Percentiles rank a stretch among this genome's conserved stretches.
These are phyloP conservation scores for Metarhizium humberi DNA, from an alignment of 2,329 filamentous ascomycete species.

Conservation along the genomic window DNA sequence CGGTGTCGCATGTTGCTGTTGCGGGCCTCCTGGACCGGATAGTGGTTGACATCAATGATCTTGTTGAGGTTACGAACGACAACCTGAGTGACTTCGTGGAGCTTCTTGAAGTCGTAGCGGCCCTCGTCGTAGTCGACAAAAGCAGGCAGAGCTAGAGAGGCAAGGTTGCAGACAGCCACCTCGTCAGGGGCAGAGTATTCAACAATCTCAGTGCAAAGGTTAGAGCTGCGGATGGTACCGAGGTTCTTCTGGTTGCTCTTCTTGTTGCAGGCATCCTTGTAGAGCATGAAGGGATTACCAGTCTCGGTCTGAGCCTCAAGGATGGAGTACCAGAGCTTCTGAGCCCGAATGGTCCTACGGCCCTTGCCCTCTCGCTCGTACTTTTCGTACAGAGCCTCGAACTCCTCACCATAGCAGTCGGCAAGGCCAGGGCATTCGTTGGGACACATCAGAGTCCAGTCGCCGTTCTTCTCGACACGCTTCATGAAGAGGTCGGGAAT, in stretches of 20 bases:
- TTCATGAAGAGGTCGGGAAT: conserved; percentile 99
- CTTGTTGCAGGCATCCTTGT: conserved; percentile 96
- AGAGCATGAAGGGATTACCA: conserved; percentile 98
- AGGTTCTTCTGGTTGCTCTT: conserved; percentile 99
- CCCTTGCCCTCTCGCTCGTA: conserved; percentile 86
- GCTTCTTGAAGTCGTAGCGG: conserved; percentile 89
- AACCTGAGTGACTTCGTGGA: conserved; percentile 88
- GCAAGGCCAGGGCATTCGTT: conserved; percentile 92
- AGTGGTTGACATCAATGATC: conserved; percentile 97
- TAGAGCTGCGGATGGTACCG: conserved; percentile 95
- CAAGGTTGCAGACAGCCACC: conserved; percentile 97
- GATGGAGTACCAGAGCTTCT: conserved; percentile 99
- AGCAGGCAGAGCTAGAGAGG: conserved; percentile 83
- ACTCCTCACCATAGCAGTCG: conserved; percentile 96
- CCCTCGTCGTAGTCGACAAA: conserved; percentile 82
- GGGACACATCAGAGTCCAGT: conserved; percentile 98
- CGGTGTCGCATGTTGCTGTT: conserved; percentile 97
- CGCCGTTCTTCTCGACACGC: conserved; percentile 90
- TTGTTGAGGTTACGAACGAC: conserved; percentile 94
- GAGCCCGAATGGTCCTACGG: conserved; percentile 85
- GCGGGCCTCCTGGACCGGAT: conserved; percentile 86
- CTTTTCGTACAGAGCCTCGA: conserved; percentile 85
- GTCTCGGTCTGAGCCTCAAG: conserved; percentile 98
- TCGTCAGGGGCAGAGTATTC: conserved; percentile 97
- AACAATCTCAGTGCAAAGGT: conserved; percentile 96